Base-by-base conservation (phyloP, 495 filamentous ascomycete species). In the Ramalina peruviana region DNA sequence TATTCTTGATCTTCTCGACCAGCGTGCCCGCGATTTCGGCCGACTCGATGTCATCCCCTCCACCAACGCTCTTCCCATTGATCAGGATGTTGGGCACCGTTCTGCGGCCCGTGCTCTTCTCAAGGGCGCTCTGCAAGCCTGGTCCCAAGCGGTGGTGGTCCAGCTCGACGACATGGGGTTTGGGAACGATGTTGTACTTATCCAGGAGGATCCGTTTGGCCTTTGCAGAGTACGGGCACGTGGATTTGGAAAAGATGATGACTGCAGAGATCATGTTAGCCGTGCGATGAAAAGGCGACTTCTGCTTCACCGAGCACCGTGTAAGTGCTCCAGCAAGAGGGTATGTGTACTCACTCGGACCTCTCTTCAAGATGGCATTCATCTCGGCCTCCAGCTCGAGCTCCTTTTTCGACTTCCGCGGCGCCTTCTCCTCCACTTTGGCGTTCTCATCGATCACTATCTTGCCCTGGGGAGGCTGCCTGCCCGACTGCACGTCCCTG, bases 61-160 rank as follows among this genome's bases (percentile, higher is more conserved):
- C 92, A 23, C 92, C 92, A 54, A 97, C 88, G 58, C 84, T 92
- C 62, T 81, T 79, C 4, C 86, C 92, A 58, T 82, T 85, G 41
- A 98, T 75, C 49, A 98, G 68, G 26, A 98, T 72, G 58, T 98
- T 98, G 3, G 92, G 92, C 2, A 98, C 92, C 1, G 92, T 98
- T 44, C 69, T 70, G 20, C 92, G 71, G 21, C 85, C 85, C 3
- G 92, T 98, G 56, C 69, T 81, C 51, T 80, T 74, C 10, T 56
- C 74, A 17, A 98, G 65, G 13, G 73, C 70, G 2, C 61, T 71
- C 62, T 98, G 92, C 23, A 98, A 63, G 27, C 75, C 62, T 4
- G 61, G 52, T 12, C 92, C 92, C 13, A 92, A 68, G 4, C 76
- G 75, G 61, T 95, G 86, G 54, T 80, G 64, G 62, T 98, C 86